Base-by-base conservation (phyloP, 371 early-diverging fungal species). In the Mucor indicus region DNA sequence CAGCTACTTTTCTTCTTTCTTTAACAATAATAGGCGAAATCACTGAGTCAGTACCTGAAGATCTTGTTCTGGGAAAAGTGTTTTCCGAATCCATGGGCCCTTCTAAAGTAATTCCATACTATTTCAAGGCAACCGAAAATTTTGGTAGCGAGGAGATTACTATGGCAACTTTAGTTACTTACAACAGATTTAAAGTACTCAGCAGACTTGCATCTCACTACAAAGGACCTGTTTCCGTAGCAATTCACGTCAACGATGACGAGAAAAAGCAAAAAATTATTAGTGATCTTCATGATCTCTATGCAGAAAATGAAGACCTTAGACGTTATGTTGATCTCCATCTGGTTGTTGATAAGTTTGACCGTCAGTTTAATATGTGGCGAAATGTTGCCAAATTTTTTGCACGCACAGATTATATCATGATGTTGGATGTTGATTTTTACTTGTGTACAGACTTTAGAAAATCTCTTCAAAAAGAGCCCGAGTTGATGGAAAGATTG, bases 341-440 rank as follows among this genome's bases (percentile, higher is more conserved):
- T 59, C 57, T 85, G 8, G 68, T 85, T 16, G 57, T 80, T 1
- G 86, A 85, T 53, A 73, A 64, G 41, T 85, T 77, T 60, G 80
- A 81, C 24, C 71, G 86, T 21, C 84, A 85, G 51, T 85, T 85
- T 66, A 85, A 85, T 39, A 72, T 80, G 79, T 85, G 86, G 86
- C 72, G 86, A 16, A 85, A 85, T 40, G 75, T 85, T 9, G 86
- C 86, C 36, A 70, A 81, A 41, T 67, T 85, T 45, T 85, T 84
- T 69, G 77, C 85, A 2, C 75, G 82, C 5, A 76, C 85, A 13
- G 79, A 84, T 45, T 84, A 72, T 48, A 65, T 85, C 38, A 78
- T 84, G 81, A 81, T 80, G 83, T 60, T 85, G 38, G 86, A 85
- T 59, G 84, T 84, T 31, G 86, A 85, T 50, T 85, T 85, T 48